Base-by-base conservation (phyloP, 2,329 filamentous ascomycete species). In the Sphaerulina vaccinii region DNA sequence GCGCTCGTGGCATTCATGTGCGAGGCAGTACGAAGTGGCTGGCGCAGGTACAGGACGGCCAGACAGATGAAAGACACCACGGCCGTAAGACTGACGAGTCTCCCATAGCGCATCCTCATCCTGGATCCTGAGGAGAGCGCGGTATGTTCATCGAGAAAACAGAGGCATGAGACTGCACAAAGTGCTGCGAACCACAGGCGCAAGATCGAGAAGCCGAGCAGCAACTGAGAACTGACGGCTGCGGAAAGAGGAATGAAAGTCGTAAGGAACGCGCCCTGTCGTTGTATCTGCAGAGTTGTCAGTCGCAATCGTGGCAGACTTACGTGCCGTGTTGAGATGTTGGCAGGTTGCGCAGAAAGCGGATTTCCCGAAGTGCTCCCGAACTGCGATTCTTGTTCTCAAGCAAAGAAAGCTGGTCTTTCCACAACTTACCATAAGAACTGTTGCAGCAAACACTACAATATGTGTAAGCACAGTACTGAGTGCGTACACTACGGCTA, bases 21-120 rank as follows among this genome's bases (percentile, higher is more conserved):
- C 8, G 49, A 23, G 16, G 55, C 13, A 13, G 43, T 22, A n/a
- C 49, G 52, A 21, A 58, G 36, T 7, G 62, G 54, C 36, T 57
- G 57, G 23, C 62, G 68, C 19, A 73, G 52, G 36, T 67, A 65
- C 27, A 67, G 65, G 18, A 73, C 47, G 6, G 67, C 68, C 22
- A 74, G 52, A 10, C 62, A 60, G 38, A 66, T 57, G 36, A 75
- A 64, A 1, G 68, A 65, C 8, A 70, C 47, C 13, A 71, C 52
- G 10, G 65, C 65, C 37, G 75, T 53, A 15, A 75, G 49, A 10
- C 67, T 62, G 27, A 72, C 52, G 11, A 73, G 59, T 53, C 70
- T 71, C 49, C 66, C 64, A 39, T 66, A 65, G 29, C 72, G 67
- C 65, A 73, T 69, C 54, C 62, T 71, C 62, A 68, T 69, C 54